Evolutionary conservation across 1,284 basidiomycete species (phyloP), one percentile per base, ranked within the genome.

Genomic region (Cryptococcus sp.): DNA sequence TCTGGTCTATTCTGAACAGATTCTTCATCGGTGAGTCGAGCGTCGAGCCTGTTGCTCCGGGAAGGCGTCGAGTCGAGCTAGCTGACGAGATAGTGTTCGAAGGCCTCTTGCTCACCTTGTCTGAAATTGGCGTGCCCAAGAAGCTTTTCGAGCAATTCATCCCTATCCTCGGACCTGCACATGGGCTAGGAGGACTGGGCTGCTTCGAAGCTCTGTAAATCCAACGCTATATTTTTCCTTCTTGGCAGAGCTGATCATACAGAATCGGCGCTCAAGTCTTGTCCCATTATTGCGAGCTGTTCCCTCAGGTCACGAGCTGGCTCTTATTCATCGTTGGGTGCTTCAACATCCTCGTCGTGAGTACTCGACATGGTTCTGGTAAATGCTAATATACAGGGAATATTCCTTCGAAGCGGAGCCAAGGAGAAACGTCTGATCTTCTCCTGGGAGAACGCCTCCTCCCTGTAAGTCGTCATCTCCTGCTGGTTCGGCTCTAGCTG

Each of bases 281-380:
- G 53, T 87, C 86, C 1, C 87, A 89, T 69, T 83, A 82, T 61
- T 83, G 86, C 48, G 78, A 82, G 56, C 78, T 79, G 53, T 89
- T 92, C 70, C 80, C 87, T 1, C 82, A 90, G 59, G 86, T 90
- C 49, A 78, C 86, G 1, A 84, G 83, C 16, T 88, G 90, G 80
- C 80, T 92, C 71, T 78, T 93, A 58, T 92, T 93, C 74, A 77
- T 87, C 41, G 66, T 92, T 46, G 88, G 87, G 1, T 86, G 86
- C 66, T 66, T 87, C 60, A 91, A 94, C 77, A 82, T 88, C 54
- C 69, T 90, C 51, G 77, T 84, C 41, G 88, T 75, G 36, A 58
- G 71, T 3, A 22, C 19, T 5, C 25, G 16, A 33, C 9, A 9
- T 22, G 5, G 19, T 44, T 10, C n/a, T n/a, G 23, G 19, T 16